phyloP scores from a whole-genome alignment of 1,139 yeast genomes.

The Dujonia santamariae region DNA sequence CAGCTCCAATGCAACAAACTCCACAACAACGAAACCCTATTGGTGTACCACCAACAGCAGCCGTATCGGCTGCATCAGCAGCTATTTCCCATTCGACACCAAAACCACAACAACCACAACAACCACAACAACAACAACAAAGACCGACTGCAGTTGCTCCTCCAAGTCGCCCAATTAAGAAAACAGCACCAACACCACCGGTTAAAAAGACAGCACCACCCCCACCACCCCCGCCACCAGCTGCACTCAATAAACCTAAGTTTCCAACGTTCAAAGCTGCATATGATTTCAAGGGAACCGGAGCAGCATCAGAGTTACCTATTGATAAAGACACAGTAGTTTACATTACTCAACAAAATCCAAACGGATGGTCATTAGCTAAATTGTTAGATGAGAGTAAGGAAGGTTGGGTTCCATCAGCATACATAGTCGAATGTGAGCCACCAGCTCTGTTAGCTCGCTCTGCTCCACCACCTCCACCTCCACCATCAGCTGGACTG shows the following conservation, averaged over 20 bases:
- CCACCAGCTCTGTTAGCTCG: slow-evolving; percentile 29
- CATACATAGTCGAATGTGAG: slow-evolving; percentile 70
- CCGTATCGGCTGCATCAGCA: slow-evolving; percentile 14
- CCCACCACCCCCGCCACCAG: slow-evolving; percentile 55
- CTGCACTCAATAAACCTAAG: slow-evolving; percentile 55
- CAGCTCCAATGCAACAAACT: slow-evolving; percentile 16
- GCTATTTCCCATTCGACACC: slow-evolving; percentile 17
- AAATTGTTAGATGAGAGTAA: slow-evolving; percentile 67
- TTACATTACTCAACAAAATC: slow-evolving; percentile 63
- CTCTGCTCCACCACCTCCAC: slow-evolving; percentile 35
- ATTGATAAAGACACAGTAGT: slow-evolving; percentile 73
- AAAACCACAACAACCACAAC: slow-evolving; percentile 13
- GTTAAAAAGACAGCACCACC: slow-evolving; percentile 37
- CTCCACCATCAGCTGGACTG: slow-evolving; percentile 17
- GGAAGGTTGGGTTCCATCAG: slow-evolving; percentile 98
- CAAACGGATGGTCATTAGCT: slow-evolving; percentile 93
- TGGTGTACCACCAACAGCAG: slow-evolving; percentile 9
- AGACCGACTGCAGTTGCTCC: slow-evolving; percentile 10
- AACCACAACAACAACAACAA: slow-evolving; percentile 8
- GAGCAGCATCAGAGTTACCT: slow-evolving; percentile 77
- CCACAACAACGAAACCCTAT: slow-evolving; percentile 11
- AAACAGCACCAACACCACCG: slow-evolving; percentile 39
- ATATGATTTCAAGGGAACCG: slow-evolving; percentile 87
- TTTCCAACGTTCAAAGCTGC: slow-evolving; percentile 82
- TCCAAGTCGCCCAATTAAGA: slow-evolving; percentile 23